Evolutionary conservation across 2,329 filamentous ascomycete genomes (phyloP).

Genomic region (Teratosphaeria gauchensis): DNA sequence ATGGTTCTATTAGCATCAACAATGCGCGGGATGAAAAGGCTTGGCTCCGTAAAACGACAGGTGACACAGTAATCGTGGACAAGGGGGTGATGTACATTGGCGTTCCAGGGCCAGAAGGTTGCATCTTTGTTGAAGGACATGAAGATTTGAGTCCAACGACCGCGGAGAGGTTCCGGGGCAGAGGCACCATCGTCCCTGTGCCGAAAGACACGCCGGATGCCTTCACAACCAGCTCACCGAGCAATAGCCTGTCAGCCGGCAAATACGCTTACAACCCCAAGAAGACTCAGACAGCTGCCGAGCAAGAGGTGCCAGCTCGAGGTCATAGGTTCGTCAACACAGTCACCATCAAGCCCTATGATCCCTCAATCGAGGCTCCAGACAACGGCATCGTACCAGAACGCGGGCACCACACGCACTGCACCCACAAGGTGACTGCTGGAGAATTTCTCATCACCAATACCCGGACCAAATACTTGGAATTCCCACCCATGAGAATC

Average conservation of each 20-base stretch:
- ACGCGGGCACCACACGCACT: conserved; percentile 1
- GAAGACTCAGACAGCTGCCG: background rate
- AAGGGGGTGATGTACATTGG: background rate
- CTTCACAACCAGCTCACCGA: background rate
- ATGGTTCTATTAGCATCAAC: background rate
- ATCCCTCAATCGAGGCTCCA: background rate
- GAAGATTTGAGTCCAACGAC: conserved; percentile 1
- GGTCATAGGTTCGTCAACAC: conserved; percentile 1
- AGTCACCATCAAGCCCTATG: background rate
- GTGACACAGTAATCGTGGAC: no score
- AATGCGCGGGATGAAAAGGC: background rate
- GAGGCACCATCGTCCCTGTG: background rate
- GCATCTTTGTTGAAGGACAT: conserved; percentile 3
- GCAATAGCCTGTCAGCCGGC: background rate
- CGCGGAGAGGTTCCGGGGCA: background rate
- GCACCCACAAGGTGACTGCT: conserved; percentile 1
- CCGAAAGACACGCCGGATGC: background rate
- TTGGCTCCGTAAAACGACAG: background rate
- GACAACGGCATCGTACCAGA: background rate
- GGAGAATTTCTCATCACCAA: background rate
- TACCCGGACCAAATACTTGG: background rate
- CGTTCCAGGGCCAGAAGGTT: background rate
- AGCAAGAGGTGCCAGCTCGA: background rate
- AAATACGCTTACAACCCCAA: background rate
- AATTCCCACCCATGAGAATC: background rate